phyloP scores from a whole-genome alignment of 2,329 filamentous ascomycete genomes.

The Talaromyces sp. region DNA sequence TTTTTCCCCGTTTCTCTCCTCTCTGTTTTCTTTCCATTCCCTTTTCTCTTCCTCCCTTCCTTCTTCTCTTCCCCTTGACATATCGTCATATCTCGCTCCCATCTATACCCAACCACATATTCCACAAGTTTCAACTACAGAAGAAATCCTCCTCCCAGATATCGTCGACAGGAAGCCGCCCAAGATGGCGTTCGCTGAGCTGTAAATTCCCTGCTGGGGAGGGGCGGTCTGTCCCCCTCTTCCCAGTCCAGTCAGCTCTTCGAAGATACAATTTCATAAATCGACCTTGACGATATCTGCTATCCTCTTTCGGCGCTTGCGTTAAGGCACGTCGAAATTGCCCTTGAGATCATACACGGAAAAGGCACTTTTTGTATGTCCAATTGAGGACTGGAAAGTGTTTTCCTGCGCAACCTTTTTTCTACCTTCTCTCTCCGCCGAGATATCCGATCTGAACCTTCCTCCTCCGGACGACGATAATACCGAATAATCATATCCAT shows the following conservation, averaged over 20 bases:
- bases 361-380: constrained; percentile 39
- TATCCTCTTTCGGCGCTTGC: constrained; percentile 48
- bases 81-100: constrained; percentile 17
- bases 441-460: not conserved
- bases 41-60: constrained; percentile 19
- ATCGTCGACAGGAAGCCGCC: constrained; percentile 69
- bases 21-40: constrained; percentile 7
- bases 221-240: constrained; percentile 49
- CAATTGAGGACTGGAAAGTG: constrained; percentile 37
- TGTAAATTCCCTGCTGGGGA: constrained; percentile 87
- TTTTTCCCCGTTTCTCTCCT: constrained; percentile 7
- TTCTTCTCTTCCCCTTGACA: constrained; percentile 21
- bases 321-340: constrained; percentile 61
- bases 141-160: constrained; percentile 46
- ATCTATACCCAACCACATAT: constrained; percentile 22
- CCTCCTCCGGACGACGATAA: not conserved
- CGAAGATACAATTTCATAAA: constrained; percentile 59
- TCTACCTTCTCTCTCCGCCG: not conserved
- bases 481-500: not conserved
- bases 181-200: constrained; percentile 76
- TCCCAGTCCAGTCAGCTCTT: constrained; percentile 75
- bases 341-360: constrained; percentile 41
- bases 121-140: not conserved
- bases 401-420: constrained; percentile 26
- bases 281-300: constrained; percentile 55